Evolutionary conservation across 2,329 filamentous ascomycete genomes (phyloP).

Genomic region (Ceratocystis cubensis): DNA sequence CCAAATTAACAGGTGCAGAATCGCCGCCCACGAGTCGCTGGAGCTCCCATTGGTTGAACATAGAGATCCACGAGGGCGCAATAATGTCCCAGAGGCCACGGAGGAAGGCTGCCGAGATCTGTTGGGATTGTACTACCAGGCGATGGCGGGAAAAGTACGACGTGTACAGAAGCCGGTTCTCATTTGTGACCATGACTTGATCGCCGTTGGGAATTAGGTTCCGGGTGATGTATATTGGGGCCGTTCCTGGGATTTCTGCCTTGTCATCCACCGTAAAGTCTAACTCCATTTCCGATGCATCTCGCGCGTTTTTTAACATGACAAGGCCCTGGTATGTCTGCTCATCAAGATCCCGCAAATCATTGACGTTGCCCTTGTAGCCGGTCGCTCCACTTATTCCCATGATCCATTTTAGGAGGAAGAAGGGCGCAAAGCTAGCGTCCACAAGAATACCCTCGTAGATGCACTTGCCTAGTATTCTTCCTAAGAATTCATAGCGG

Average conservation of each 20-base stretch:
- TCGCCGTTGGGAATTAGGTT: slow-evolving; percentile 68
- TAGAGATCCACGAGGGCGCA: slow-evolving; percentile 81
- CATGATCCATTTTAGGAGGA: slow-evolving; percentile 80
- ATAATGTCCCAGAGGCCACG: slow-evolving; percentile 78
- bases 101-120: slow-evolving; percentile 80
- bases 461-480: slow-evolving; percentile 88
- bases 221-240: slow-evolving; percentile 48
- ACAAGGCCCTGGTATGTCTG: slow-evolving; percentile 77
- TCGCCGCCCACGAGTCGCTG: slow-evolving; percentile 89
- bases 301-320: slow-evolving; percentile 67
- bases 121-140: slow-evolving; percentile 62
- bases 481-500: slow-evolving; percentile 81
- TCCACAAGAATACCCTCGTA: slow-evolving; percentile 96
- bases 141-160: slow-evolving; percentile 81
- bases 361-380: slow-evolving; percentile 88
- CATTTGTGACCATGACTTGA: slow-evolving; percentile 69
- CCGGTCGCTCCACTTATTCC: slow-evolving; percentile 42
- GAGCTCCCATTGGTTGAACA: slow-evolving; percentile 96
- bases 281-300: slow-evolving; percentile 45
- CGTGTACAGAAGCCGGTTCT: slow-evolving; percentile 89
- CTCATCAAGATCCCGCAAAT: slow-evolving; percentile 83
- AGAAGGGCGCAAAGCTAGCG: slow-evolving; percentile 86
- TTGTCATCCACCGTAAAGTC: slow-evolving; percentile 83
- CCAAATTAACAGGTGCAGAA: slow-evolving; percentile 70
- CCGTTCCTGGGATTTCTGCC: slow-evolving; percentile 36